phyloP scores from a whole-genome alignment of 1,284 basidiomycete genomes.

The Ceratobasidium sp. region DNA sequence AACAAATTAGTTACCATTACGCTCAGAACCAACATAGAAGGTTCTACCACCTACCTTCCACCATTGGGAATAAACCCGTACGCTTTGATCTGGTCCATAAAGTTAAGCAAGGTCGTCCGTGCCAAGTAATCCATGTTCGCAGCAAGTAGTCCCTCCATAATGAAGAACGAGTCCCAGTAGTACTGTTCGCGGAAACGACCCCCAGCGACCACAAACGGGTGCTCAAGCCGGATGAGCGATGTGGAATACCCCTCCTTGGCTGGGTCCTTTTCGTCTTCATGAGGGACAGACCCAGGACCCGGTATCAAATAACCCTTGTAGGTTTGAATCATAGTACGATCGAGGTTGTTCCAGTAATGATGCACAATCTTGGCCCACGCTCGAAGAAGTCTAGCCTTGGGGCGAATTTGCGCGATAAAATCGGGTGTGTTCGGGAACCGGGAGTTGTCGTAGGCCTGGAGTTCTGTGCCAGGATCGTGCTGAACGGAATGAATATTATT shows the following conservation, averaged over 20 bases:
- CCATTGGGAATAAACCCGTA: conserved; percentile 95
- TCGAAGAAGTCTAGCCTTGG: not conserved
- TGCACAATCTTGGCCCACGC: conserved; percentile 18
- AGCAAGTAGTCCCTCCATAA: conserved; percentile 73
- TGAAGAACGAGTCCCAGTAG: conserved; percentile 78
- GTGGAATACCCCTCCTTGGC: conserved; percentile 71
- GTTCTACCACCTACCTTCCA: conserved; percentile 61
- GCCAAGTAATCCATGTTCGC: conserved; percentile 79
- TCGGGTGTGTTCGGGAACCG: conserved; percentile 3
- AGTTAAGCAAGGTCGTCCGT: conserved; percentile 84
- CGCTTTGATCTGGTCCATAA: conserved; percentile 87
- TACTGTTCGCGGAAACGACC: conserved; percentile 75
- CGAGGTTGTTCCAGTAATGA: conserved; percentile 26
- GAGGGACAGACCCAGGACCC: not conserved
- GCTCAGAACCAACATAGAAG: not conserved
- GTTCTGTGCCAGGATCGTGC: not conserved
- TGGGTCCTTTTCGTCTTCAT: conserved; percentile 53
- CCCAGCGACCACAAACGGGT: conserved; percentile 90
- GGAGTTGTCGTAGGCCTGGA: not conserved
- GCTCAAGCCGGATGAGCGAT: conserved; percentile 86
- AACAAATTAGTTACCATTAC: not conserved
- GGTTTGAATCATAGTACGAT: conserved; percentile 12
- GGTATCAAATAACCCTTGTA: not conserved
- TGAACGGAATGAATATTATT: not conserved
- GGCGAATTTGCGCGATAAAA: not conserved